Evolutionary conservation across 306 rosid genomes (phyloP).

Genomic region (Vicia faba): DNA sequence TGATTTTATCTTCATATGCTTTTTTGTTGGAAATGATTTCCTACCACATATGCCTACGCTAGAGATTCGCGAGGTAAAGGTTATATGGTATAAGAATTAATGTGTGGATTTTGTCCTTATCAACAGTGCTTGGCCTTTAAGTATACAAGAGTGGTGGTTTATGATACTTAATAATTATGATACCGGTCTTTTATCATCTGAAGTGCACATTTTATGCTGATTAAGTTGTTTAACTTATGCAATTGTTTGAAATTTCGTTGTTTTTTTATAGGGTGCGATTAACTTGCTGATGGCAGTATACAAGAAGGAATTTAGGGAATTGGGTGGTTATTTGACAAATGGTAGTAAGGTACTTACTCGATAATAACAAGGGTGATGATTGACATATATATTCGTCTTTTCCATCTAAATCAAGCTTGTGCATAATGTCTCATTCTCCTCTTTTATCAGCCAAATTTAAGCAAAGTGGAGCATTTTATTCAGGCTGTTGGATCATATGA

Average conservation of each 20-base stretch:
- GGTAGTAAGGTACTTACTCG: slow-evolving; percentile 76
- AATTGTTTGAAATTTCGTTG: slow-evolving; percentile 3
- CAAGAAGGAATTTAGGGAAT: slow-evolving; percentile 71
- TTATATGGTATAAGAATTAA: not conserved
- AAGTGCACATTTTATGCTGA: slow-evolving; percentile 8
- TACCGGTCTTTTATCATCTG: not conserved
- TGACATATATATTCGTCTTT: slow-evolving; percentile 2
- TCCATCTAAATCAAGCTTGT: slow-evolving; percentile 10
- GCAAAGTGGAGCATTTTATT: slow-evolving; percentile 81
- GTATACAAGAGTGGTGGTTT: slow-evolving; percentile 8
- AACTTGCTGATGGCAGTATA: slow-evolving; percentile 89
- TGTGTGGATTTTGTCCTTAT: slow-evolving; percentile 22
- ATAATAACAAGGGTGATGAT: slow-evolving; percentile 14
- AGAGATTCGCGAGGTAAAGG: slow-evolving; percentile 92
- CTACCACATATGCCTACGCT: slow-evolving; percentile 98
- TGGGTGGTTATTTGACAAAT: slow-evolving; percentile 92
- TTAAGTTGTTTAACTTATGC: slow-evolving; percentile 10
- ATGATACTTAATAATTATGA: slow-evolving; percentile 14
- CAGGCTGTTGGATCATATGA: slow-evolving; percentile 93
- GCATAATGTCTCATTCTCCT: slow-evolving; percentile 8
- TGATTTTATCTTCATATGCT: slow-evolving; percentile 94
- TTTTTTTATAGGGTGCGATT: slow-evolving; percentile 79
- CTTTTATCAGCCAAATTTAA: slow-evolving; percentile 70
- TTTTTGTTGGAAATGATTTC: slow-evolving; percentile 97
- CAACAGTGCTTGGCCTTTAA: not conserved